phyloP scores from a whole-genome alignment of 768 basidiomycete species.

The Rhodotorula graminis region DNA sequence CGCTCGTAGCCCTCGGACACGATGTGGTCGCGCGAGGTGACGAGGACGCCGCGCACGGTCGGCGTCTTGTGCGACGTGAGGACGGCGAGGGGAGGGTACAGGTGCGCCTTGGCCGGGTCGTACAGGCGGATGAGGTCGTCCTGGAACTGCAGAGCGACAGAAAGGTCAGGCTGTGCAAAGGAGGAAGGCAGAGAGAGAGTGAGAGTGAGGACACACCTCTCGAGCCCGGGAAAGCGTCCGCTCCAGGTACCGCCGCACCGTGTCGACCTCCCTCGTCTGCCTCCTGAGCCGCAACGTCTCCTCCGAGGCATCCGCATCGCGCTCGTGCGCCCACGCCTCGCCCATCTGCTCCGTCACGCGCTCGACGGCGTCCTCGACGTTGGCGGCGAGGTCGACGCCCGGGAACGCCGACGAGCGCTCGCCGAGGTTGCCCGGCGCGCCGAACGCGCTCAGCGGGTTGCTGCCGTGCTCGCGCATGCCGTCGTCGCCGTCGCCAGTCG shows the following conservation, averaged over 20 bases:
- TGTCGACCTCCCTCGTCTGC: conserved; percentile 11
- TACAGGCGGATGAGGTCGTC: conserved; percentile 21
- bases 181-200: background rate
- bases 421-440: conserved; percentile 16
- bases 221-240: background rate
- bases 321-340: background rate
- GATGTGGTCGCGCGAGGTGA: conserved; percentile 16
- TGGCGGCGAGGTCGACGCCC: background rate
- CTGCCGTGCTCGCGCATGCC: background rate
- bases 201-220: background rate
- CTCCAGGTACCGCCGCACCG: conserved; percentile 12
- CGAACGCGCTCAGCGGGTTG: background rate
- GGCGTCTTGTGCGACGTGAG: conserved; percentile 25
- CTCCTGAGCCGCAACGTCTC: conserved; percentile 1
- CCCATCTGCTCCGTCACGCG: background rate
- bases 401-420: background rate
- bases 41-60: conserved; percentile 36
- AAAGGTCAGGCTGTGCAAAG: background rate
- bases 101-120: conserved; percentile 24
- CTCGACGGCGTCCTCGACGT: background rate
- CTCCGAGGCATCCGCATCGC: background rate
- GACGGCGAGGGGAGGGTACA: conserved; percentile 37
- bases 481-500: background rate
- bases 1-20: conserved; percentile 28
- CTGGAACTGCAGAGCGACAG: conserved; percentile 12